phyloP scores from a whole-genome alignment of 306 rosid species.

The Cucurbita moschata region DNA sequence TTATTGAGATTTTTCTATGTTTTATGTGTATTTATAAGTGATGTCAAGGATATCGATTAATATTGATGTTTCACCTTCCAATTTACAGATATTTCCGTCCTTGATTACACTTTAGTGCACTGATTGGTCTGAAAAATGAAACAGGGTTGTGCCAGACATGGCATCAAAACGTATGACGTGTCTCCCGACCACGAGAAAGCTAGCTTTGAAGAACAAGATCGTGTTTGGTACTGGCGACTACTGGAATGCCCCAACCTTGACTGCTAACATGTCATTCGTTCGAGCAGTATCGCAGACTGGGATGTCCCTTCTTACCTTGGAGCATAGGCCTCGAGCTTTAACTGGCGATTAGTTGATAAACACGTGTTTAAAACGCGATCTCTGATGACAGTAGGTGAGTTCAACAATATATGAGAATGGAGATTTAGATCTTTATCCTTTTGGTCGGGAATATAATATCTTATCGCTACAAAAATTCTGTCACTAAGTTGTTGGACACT shows the following conservation, averaged over 20 bases:
- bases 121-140: constrained; percentile 14
- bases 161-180: constrained; percentile 71
- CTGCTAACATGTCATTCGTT: constrained; percentile 89
- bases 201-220: constrained; percentile 76
- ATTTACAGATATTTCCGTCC: too few species aligned
- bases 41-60: too few species aligned
- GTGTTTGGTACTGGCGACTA: constrained; percentile 83
- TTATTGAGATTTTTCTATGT: too few species aligned
- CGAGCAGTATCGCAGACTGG: constrained; percentile 91
- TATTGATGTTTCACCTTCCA: too few species aligned
- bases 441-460: too few species aligned
- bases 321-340: constrained; percentile 78
- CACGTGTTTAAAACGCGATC: not conserved
- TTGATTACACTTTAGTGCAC: constrained; percentile 2
- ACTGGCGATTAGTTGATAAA: constrained; percentile 42
- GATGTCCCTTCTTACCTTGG: constrained; percentile 67
- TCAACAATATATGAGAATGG: not conserved
- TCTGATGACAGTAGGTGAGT: too few species aligned
- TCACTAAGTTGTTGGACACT: too few species aligned
- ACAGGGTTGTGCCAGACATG: constrained; percentile 66
- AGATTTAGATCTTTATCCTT: not conserved
- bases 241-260: constrained; percentile 73
- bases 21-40: too few species aligned
- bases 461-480: too few species aligned
- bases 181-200: constrained; percentile 77